Conservation (phyloP, 345 rosid species). For the Salix purpurea region DNA sequence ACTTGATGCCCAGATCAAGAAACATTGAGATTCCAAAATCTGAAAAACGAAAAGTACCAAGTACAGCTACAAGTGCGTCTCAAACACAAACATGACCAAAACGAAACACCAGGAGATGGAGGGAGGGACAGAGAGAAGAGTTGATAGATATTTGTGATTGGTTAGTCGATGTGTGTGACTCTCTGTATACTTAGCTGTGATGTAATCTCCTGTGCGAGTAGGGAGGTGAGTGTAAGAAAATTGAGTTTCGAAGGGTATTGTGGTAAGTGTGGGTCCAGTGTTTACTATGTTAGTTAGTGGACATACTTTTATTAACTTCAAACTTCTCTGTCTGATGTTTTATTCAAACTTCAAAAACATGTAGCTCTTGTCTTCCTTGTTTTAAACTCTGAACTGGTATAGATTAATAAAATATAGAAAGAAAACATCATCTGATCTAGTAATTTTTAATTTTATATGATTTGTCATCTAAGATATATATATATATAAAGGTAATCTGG, state of each 20-base stretch:
- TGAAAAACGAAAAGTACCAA: conserved; percentile 6
- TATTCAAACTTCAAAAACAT: background rate
- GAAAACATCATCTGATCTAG: too few relatives aligned
- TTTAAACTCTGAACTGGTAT: too few relatives aligned
- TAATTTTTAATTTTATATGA: too few relatives aligned
- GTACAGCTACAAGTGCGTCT: background rate
- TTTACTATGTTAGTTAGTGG: background rate
- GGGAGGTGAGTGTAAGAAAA: conserved; percentile 8
- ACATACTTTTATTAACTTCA: background rate
- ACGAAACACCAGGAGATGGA: background rate
- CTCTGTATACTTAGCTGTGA: background rate
- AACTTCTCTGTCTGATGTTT: background rate
- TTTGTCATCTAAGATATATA: too few relatives aligned
- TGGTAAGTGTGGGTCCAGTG: background rate
- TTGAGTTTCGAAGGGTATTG: conserved; percentile 2
- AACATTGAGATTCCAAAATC: conserved; percentile 28
- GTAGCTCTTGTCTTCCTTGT: background rate
- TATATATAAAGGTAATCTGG: too few relatives aligned
- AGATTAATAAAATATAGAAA: too few relatives aligned
- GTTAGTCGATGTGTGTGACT: conserved; percentile 14
- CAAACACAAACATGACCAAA: conserved; percentile 8
- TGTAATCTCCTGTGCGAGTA: conserved; percentile 5
- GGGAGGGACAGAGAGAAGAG: background rate
- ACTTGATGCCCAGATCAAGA: conserved; percentile 38
- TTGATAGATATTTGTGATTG: conserved; percentile 46